Conservation (phyloP, 306 rosid species). For the Lathyrus aphaca region DNA sequence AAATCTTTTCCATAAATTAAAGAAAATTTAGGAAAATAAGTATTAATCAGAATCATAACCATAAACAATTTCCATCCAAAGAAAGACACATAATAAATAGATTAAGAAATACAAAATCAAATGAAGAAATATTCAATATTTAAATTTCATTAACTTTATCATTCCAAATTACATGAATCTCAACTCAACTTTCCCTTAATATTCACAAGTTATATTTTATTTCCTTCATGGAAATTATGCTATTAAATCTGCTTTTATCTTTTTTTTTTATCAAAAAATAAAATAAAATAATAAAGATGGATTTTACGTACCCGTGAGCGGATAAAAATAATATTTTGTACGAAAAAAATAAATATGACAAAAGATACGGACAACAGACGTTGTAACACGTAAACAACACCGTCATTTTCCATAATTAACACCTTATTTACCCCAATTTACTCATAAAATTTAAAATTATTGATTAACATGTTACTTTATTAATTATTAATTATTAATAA, state of each 20-base stretch:
- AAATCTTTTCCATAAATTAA: background rate
- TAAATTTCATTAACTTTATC: background rate
- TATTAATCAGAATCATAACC: background rate
- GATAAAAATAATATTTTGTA: background rate
- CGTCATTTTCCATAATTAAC: slow-evolving; percentile 13
- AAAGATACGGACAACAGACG: slow-evolving; percentile 51
- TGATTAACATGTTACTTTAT: too few species aligned
- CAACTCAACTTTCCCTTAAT: background rate
- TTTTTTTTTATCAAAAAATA: background rate
- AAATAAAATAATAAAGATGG: background rate
- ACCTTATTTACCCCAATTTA: slow-evolving; percentile 17
- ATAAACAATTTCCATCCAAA: too few species aligned
- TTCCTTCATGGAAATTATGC: background rate
- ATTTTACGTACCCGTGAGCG: background rate
- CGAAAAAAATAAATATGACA: slow-evolving; percentile 14
- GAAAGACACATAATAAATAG: background rate
- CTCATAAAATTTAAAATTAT: background rate
- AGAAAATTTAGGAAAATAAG: background rate
- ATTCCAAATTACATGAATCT: background rate
- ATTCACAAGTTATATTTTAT: background rate
- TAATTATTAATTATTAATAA: background rate
- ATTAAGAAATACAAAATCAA: background rate
- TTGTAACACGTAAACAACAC: slow-evolving; percentile 41
- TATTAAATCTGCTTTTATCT: background rate
- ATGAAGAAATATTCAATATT: background rate